A percentile compares a stretch with the other conserved stretches of the same genome.
Conservation (phyloP, 768 basidiomycete genomes). For the Lentinula guzmanii region DNA sequence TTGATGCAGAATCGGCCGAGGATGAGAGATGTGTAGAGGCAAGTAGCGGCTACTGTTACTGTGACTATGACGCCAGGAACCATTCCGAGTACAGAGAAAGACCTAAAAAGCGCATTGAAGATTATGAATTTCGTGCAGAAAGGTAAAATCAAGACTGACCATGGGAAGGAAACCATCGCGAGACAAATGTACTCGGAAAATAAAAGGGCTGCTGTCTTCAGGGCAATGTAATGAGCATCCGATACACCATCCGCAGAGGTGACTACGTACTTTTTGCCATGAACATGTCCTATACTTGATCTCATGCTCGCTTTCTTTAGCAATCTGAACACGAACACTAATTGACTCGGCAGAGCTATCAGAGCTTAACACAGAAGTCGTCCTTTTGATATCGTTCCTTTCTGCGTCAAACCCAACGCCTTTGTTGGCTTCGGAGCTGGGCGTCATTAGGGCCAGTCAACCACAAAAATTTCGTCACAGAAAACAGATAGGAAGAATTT, state of each 20-base stretch:
- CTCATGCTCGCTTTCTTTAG: constrained; percentile 21
- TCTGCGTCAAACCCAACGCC: neutral
- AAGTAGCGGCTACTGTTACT: constrained; percentile 28
- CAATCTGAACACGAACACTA: constrained; percentile 13
- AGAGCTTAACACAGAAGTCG: neutral
- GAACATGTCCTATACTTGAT: constrained; percentile 37
- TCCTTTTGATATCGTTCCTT: neutral
- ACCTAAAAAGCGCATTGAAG: constrained; percentile 18
- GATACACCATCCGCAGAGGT: neutral
- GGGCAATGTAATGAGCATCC: neutral
- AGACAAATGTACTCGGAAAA: constrained; percentile 44
- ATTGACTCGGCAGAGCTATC: neutral
- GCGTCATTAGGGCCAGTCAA: neutral
- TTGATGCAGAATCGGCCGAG: constrained; percentile 43
- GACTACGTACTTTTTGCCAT: constrained; percentile 38
- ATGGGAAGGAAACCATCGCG: constrained; percentile 33
- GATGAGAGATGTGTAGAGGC: constrained; percentile 41
- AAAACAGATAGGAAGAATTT: neutral
- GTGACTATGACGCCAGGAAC: constrained; percentile 38
- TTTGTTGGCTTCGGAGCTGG: neutral
- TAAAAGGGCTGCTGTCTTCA: constrained; percentile 35
- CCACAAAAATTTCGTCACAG: no score
- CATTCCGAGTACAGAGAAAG: constrained; percentile 37
- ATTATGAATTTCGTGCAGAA: neutral
- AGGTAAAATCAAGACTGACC: constrained; percentile 12